Percentiles rank a stretch among this genome's conserved stretches.
Evolutionary conservation across 805 yeast species (phyloP).

Genomic region (Saccharomycopsis capsularis): DNA sequence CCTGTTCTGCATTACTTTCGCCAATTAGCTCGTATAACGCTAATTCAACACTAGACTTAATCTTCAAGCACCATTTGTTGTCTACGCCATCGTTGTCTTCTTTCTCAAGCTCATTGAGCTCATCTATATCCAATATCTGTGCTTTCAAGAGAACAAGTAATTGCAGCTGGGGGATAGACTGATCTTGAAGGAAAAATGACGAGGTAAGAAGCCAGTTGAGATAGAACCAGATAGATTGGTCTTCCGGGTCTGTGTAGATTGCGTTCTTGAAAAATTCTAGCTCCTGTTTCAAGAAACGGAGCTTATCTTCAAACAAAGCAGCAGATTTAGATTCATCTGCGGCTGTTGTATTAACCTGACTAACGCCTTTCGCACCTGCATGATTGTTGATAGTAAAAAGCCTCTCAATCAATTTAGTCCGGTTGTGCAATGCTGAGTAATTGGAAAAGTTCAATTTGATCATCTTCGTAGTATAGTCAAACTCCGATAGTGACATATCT

Average conservation of each 20-base stretch:
- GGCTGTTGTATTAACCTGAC: neutral
- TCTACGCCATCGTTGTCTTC: constrained; percentile 55
- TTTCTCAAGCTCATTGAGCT: constrained; percentile 65
- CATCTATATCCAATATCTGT: constrained; percentile 36
- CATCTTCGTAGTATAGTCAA: constrained; percentile 68
- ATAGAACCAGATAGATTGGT: constrained; percentile 89
- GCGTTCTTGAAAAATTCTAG: constrained; percentile 70
- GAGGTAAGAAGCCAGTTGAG: constrained; percentile 67
- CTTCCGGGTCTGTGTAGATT: constrained; percentile 87
- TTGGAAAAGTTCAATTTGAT: constrained; percentile 83
- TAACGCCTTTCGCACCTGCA: constrained; percentile 6
- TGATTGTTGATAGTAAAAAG: constrained; percentile 30
- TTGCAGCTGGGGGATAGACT: constrained; percentile 30
- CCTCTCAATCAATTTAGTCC: constrained; percentile 60
- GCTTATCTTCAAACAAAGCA: constrained; percentile 27
- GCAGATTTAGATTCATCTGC: constrained; percentile 22
- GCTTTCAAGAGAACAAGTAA: constrained; percentile 26
- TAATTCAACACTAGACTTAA: constrained; percentile 41
- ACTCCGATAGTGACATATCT: constrained; percentile 44
- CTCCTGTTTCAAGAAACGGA: constrained; percentile 45
- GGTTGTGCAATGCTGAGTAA: constrained; percentile 93
- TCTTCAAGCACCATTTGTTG: constrained; percentile 72
- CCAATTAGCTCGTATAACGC: constrained; percentile 27
- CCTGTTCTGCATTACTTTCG: no score
- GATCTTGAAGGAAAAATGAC: constrained; percentile 30